A percentile compares a stretch with the other conserved stretches of the same genome.
These are phyloP conservation scores for Tolypocladium capitatum DNA, from an alignment of 2,329 filamentous ascomycete species.

Conservation along the genomic window DNA sequence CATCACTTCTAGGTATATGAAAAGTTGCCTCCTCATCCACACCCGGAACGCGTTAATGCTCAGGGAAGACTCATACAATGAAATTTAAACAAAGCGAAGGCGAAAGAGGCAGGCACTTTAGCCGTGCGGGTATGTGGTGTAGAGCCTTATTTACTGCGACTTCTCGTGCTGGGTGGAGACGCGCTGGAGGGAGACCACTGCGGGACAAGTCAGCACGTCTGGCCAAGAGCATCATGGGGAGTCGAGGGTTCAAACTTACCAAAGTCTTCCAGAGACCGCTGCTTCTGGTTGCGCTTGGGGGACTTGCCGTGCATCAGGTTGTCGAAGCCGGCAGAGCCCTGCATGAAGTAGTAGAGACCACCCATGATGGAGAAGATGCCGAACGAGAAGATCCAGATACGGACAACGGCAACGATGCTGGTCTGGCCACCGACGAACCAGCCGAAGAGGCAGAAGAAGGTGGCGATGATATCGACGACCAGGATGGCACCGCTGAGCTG, in stretches of 20 bases:
- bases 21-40: conserved; percentile 21
- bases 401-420: conserved; percentile 70
- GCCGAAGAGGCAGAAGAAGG: conserved; percentile 74
- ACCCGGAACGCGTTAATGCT: conserved; percentile 7
- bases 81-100: conserved; percentile 26
- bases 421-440: conserved; percentile 60
- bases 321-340: conserved; percentile 71
- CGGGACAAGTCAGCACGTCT: conserved; percentile 13
- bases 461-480: conserved; percentile 70
- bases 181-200: conserved; percentile 79
- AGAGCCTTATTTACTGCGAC: conserved; percentile 44
- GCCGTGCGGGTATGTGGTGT: conserved; percentile 25
- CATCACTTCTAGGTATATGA: conserved; percentile 24
- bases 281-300: conserved; percentile 68
- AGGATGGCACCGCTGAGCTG: conserved; percentile 68
- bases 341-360: conserved; percentile 61
- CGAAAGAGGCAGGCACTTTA: conserved; percentile 23
- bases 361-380: conserved; percentile 79
- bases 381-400: conserved; percentile 85
- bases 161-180: conserved; percentile 89
- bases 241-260: conserved; percentile 42
- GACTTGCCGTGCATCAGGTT: conserved; percentile 89
- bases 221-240: not conserved
- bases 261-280: conserved; percentile 79
- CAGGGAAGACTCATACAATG: conserved; percentile 22